Percentiles rank a stretch among this genome's conserved stretches.
phyloP scores from a whole-genome alignment of 352 stramenopile species.

The Phytophthora pisi region DNA sequence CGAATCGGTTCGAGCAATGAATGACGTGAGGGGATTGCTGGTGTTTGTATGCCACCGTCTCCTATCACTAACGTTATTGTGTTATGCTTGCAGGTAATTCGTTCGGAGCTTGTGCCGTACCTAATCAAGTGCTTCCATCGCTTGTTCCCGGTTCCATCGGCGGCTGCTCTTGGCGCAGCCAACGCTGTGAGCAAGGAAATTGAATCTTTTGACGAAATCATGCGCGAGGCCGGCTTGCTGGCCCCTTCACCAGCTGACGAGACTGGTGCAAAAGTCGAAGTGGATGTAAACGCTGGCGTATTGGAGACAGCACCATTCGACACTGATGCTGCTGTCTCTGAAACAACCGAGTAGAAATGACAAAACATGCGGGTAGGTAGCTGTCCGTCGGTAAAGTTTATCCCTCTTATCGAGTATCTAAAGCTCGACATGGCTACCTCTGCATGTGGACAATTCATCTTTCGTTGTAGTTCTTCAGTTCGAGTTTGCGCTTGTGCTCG shows the following conservation, averaged over 20 bases:
- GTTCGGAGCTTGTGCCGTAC: conserved; percentile 65
- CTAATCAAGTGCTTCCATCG: conserved; percentile 77
- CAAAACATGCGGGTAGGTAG: neutral
- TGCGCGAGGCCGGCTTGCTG: conserved; percentile 50
- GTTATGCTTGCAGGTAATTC: conserved; percentile 46
- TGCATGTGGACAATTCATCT: too few species aligned
- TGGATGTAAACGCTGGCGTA: conserved; percentile 33
- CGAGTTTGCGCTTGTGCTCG: conserved; percentile 73
- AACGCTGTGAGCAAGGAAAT: conserved; percentile 31
- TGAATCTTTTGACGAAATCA: conserved; percentile 48
- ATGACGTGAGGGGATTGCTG: conserved; percentile 41
- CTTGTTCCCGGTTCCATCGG: conserved; percentile 54
- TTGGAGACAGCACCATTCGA: conserved; percentile 1
- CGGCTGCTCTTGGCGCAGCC: conserved; percentile 25
- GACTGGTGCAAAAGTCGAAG: conserved; percentile 26
- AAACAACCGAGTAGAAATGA: conserved; percentile 15
- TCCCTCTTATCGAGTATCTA: too few species aligned
- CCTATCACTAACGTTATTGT: neutral
- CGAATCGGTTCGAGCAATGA: conserved; percentile 60
- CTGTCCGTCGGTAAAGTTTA: too few species aligned
- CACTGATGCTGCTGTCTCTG: neutral
- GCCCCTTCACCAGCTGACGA: conserved; percentile 1
- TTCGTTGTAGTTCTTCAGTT: conserved; percentile 51
- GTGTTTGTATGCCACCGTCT: neutral
- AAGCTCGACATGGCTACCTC: too few species aligned